phyloP scores from a whole-genome alignment of 345 rosid species.

The sweet orange (Citrus sinensis) region DNA sequence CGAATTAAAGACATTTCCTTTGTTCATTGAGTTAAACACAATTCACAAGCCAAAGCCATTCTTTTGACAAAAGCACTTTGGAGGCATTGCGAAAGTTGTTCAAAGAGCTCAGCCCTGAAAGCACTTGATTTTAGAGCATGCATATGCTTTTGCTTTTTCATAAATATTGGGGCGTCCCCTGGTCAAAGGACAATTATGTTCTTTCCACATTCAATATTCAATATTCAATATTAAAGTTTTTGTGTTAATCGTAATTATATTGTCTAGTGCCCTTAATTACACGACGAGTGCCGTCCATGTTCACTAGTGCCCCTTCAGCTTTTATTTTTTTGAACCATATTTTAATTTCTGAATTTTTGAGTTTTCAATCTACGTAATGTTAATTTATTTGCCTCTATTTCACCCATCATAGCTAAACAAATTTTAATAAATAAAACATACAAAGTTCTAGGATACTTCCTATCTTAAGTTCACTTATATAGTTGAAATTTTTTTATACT shows the following conservation, averaged over 20 bases:
- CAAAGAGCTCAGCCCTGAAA: slow-evolving; percentile 15
- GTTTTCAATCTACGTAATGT: neutral
- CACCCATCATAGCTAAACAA: neutral
- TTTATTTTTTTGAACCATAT: neutral
- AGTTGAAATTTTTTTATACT: neutral
- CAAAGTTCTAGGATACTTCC: neutral
- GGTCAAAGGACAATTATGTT: slow-evolving; percentile 21
- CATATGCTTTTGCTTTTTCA: slow-evolving; percentile 1
- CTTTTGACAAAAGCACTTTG: slow-evolving; percentile 20
- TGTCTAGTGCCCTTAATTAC: slow-evolving; percentile 6
- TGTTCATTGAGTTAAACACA: slow-evolving; percentile 10
- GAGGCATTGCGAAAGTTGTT: slow-evolving; percentile 21
- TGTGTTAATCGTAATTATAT: slow-evolving; percentile 2
- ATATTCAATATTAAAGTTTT: neutral
- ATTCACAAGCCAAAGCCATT: neutral
- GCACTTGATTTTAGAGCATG: neutral
- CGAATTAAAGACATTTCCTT: neutral
- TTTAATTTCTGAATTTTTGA: neutral
- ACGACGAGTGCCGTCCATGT: neutral
- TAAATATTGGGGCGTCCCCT: neutral
- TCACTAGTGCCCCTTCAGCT: neutral
- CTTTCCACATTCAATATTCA: slow-evolving; percentile 4
- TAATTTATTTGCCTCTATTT: neutral
- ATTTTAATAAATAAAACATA: neutral
- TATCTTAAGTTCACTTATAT: neutral